These are phyloP conservation scores for Achlya hypogyna DNA, from an alignment of 352 stramenopile species.

Conservation along the genomic window DNA sequence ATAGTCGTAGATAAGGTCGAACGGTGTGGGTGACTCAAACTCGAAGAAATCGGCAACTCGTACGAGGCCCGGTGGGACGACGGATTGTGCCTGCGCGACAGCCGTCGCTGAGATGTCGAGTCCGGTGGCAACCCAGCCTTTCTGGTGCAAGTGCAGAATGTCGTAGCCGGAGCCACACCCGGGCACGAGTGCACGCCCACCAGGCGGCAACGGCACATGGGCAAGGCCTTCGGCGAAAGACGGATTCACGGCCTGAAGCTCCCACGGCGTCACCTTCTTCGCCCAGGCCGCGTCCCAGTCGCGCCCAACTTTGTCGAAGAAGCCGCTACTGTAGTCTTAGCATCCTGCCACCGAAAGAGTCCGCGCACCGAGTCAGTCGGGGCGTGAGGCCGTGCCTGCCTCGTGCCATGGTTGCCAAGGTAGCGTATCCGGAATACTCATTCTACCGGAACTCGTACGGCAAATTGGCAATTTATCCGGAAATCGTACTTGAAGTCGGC, in stretches of 20 bases:
- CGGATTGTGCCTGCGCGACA: not conserved
- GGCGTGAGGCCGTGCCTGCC: not conserved
- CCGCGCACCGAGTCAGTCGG: not conserved
- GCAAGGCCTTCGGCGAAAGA: constrained; percentile 12
- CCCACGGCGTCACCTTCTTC: constrained; percentile 8
- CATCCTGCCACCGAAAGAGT: not conserved
- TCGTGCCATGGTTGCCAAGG: too few relatives aligned
- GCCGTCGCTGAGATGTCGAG: constrained; percentile 9
- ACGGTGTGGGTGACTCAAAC: not conserved
- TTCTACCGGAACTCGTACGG: not conserved
- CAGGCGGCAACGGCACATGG: not conserved
- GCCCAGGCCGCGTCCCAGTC: constrained; percentile 12
- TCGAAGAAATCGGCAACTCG: not conserved
- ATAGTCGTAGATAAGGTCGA: constrained; percentile 16
- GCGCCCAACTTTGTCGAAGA: constrained; percentile 15
- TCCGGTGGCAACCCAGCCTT: constrained; percentile 5
- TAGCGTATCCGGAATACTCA: too few relatives aligned
- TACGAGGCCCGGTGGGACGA: not conserved
- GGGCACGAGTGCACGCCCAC: not conserved
- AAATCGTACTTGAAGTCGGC: not conserved
- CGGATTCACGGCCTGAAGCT: constrained; percentile 12
- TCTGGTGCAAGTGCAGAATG: constrained; percentile 1
- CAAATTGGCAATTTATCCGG: not conserved
- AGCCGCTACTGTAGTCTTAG: not conserved
- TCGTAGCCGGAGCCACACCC: constrained; percentile 15